Evolutionary conservation across 805 yeast genomes (phyloP), one percentile per base, ranked within the genome.

Genomic region (Pichia kluyveri): DNA sequence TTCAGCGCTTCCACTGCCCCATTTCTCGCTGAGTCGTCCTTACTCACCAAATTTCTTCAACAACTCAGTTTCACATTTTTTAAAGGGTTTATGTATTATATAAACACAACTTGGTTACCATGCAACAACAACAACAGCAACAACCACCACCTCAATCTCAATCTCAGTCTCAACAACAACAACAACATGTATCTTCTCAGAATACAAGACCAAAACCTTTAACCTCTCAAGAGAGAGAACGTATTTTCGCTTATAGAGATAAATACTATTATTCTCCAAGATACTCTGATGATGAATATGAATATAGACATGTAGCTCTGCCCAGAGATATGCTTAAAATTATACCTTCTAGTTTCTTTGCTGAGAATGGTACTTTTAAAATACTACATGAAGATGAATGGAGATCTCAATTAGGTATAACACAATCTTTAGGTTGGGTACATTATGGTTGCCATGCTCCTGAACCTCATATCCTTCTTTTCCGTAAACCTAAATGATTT

Each of bases 371-470:
- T 6, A 93, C 99, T 0, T 73, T 93, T 57, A 80, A 96, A 55
- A 87, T 93, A 41, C 70, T 93, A 38, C 68, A 85, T 43, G 99
- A 93, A 65, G 98, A 93, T 56, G 99, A 93, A 67, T 93, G 99
- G 99, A 76, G 99, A 65, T 56, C 59, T 12, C 98, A 97, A 1
- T 70, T 93, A 44, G 99, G 99, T 3, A 89, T 93, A 59, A 93
- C 98, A 8, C 99, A 93, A 66, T 86, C 96, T 37, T 71, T 93
- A 51, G 99, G 99, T 1, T 93, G 99, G 99, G 93, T 77, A 47
- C 99, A 93, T 66, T 93, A 91, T 62, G 99, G 93, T 60, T 90
- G 96, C 40, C 99, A 93, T 65, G 86, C 98, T 1, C 99, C 99
- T 41, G 99, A 93, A 67, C 99, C 99, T 27, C 99, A 93, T 63